Conservation (phyloP, 2,329 filamentous ascomycete genomes). For the Ascochyta fabae region DNA sequence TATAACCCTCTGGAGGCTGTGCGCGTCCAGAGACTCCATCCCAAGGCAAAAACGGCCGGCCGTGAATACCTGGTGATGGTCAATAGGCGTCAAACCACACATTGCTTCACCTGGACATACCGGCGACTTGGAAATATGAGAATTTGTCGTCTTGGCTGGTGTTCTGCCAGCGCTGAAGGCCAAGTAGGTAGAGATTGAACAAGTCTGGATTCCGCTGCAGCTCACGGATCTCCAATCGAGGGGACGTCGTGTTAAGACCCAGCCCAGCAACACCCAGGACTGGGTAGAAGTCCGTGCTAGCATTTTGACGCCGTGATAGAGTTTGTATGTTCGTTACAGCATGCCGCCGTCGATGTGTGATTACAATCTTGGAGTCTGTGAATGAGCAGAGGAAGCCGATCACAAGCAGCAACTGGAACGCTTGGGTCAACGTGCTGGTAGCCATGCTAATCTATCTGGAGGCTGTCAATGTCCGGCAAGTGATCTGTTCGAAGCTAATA, state of each 20-base stretch:
- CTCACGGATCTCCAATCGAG: slow-evolving; percentile 71
- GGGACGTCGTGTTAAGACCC: slow-evolving; percentile 34
- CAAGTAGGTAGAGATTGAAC: slow-evolving; percentile 78
- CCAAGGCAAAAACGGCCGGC: slow-evolving; percentile 69
- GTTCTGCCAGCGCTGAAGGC: slow-evolving; percentile 72
- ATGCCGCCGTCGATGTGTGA: slow-evolving; percentile 6
- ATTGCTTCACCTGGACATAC: slow-evolving; percentile 53
- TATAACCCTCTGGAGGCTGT: slow-evolving; percentile 52
- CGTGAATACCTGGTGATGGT: slow-evolving; percentile 71
- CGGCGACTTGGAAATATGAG: slow-evolving; percentile 79
- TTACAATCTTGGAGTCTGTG: slow-evolving; percentile 1
- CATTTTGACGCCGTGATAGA: slow-evolving; percentile 2
- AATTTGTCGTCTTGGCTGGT: slow-evolving; percentile 67
- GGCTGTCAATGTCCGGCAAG: not conserved
- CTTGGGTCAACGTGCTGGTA: not conserved
- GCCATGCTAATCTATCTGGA: not conserved
- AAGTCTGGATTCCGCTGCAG: slow-evolving; percentile 66
- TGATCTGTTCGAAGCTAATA: not conserved
- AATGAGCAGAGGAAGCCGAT: slow-evolving; percentile 1
- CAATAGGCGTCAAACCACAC: not conserved
- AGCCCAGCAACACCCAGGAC: slow-evolving; percentile 31
- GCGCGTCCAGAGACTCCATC: slow-evolving; percentile 55
- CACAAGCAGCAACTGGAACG: slow-evolving; percentile 4
- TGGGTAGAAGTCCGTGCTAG: slow-evolving; percentile 14
- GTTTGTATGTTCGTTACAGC: not conserved